Evolutionary conservation across 1,139 yeast species (phyloP), one percentile per base, ranked within the genome.

Genomic region (Debaryomycetaceae sp.): DNA sequence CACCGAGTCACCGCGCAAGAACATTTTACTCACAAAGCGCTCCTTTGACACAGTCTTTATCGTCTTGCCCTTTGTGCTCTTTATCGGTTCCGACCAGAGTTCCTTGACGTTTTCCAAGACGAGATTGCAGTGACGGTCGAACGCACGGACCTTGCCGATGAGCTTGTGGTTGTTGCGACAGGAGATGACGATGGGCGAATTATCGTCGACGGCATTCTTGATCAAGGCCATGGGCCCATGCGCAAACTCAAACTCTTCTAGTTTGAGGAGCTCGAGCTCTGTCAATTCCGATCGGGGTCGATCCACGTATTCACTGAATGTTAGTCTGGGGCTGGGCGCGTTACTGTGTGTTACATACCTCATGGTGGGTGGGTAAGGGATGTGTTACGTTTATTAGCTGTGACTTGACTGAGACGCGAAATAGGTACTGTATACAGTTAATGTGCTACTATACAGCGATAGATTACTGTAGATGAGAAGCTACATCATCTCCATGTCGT

Each of bases 101-200:
- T 90, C 98, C 49, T 82, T 85, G 25, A 90, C 97, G 44, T 86
- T 85, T 45, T 85, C 96, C 40, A 90, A 59, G 6, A 90, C 78
- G 80, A 90, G 73, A 51, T 90, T 90, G 37, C 95, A 80, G 53
- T 90, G 99, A 46, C 96, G 76, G 51, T 90, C 99, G 51, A 86
- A 92, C 0, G 97, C 97, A 48, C 82, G 81, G 29, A 90, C 92
- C 40, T 82, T 74, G 2, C 90, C 96, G 18, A 90, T 69, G 27
- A 90, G 65, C 53, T 90, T 90, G 48, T 86, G 95, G 53, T 87
- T 87, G 51, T 90, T 90, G 45, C 99, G 71, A 38, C 95, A 74
- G 16, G 95, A 83, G 41, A 90, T 82, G 33, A 90, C 73, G 4
- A 92, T 83, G 16, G 87, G 86, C 2, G 79, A 68, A 34, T 74